Percentiles rank a stretch among this genome's conserved stretches.
Evolutionary conservation across 129 eudicot genomes (phyloP).

Genomic region (Lactuca sativa): DNA sequence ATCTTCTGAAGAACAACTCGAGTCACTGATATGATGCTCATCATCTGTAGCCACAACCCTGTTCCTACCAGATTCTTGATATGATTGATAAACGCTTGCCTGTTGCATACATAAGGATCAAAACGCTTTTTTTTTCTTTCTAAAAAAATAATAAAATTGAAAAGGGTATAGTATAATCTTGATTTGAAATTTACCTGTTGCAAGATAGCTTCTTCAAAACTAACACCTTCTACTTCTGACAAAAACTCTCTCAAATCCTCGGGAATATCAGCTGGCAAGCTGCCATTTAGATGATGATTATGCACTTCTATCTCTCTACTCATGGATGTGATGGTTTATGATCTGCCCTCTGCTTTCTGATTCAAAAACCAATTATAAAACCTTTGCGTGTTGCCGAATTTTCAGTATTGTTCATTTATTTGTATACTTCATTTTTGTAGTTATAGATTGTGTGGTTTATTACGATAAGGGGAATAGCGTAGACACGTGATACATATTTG

Average conservation of each 20-base stretch:
- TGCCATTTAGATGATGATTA: slow-evolving; percentile 36
- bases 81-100: slow-evolving; percentile 64
- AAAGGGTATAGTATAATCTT: background rate
- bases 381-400: background rate
- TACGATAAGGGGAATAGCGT: background rate
- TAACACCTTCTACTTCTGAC: slow-evolving; percentile 54
- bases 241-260: slow-evolving; percentile 48
- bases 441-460: background rate
- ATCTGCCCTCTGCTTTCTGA: background rate
- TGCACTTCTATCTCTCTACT: slow-evolving; percentile 42
- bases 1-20: slow-evolving; percentile 31
- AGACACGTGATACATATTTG: background rate
- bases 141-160: no score
- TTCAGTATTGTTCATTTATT: no score
- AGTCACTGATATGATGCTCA: slow-evolving; percentile 17
- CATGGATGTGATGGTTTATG: slow-evolving; percentile 26
- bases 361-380: no score
- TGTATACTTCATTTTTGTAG: background rate
- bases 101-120: slow-evolving; percentile 27
- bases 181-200: slow-evolving; percentile 52
- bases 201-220: slow-evolving; percentile 64
- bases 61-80: slow-evolving; percentile 42
- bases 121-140: background rate
- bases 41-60: slow-evolving; percentile 6
- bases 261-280: slow-evolving; percentile 55